A percentile compares a stretch with the other conserved stretches of the same genome.
These are phyloP conservation scores for Candida vartiovaarae DNA, from an alignment of 805 yeast species.

Conservation along the genomic window DNA sequence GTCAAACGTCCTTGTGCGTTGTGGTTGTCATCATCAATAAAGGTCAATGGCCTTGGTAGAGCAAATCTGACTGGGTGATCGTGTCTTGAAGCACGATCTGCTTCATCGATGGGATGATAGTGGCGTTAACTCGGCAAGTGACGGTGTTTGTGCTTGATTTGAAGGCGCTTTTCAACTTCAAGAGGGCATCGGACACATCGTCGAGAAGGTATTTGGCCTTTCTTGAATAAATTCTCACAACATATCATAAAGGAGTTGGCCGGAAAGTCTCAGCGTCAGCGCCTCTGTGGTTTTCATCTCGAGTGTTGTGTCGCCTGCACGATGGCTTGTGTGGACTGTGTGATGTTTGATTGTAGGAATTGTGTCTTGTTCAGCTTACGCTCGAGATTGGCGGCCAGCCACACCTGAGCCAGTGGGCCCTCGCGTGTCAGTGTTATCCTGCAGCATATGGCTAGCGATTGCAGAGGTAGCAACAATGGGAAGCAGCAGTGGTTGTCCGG, in stretches of 20 bases:
- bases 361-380: conserved; percentile 67
- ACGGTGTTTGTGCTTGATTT: conserved; percentile 37
- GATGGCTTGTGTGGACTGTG: conserved; percentile 60
- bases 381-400: conserved; percentile 91
- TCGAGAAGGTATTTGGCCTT: conserved; percentile 78
- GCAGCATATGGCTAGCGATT: neutral
- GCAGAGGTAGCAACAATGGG: neutral
- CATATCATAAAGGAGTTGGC: conserved; percentile 82
- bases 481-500: too few species aligned
- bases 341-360: conserved; percentile 62
- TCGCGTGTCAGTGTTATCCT: conserved; percentile 49
- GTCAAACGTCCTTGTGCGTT: conserved; percentile 10
- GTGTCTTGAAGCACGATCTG: conserved; percentile 66
- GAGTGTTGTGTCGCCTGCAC: conserved; percentile 32
- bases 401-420: conserved; percentile 84
- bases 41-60: conserved; percentile 51
- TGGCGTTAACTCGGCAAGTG: conserved; percentile 54
- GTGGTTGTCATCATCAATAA: conserved; percentile 23
- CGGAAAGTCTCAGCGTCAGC: conserved; percentile 73
- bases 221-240: conserved; percentile 77
- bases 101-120: conserved; percentile 52
- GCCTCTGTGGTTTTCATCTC: conserved; percentile 37
- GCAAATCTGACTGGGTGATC: conserved; percentile 68
- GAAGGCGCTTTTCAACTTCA: conserved; percentile 65
- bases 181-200: conserved; percentile 72